A percentile compares a stretch with the other conserved stretches of the same genome.
Evolutionary conservation across 2,329 filamentous ascomycete genomes (phyloP).

Genomic region (Shiraia bambusicola): DNA sequence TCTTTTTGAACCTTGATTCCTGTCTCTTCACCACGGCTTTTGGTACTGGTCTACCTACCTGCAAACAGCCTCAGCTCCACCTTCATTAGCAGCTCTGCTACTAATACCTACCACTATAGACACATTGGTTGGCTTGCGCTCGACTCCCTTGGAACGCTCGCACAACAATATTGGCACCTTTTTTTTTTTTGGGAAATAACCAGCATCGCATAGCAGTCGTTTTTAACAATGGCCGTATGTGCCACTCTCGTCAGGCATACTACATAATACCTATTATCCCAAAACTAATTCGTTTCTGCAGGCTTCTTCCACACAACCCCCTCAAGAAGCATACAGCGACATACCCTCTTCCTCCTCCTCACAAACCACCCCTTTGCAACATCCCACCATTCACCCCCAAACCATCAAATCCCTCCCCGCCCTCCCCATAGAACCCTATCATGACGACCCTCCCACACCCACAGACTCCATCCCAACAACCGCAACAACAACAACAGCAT

Average conservation of each 20-base stretch:
- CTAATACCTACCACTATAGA: neutral
- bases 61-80: slow-evolving; percentile 4
- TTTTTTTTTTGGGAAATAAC: no score
- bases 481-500: slow-evolving; percentile 1
- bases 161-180: no score
- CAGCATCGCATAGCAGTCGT: no score
- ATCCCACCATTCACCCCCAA: neutral
- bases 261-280: neutral
- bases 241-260: neutral
- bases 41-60: slow-evolving; percentile 1
- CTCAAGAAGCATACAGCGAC: neutral
- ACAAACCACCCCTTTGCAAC: neutral
- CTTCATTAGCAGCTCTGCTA: neutral
- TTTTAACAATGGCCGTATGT: no score
- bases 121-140: no score
- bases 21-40: neutral
- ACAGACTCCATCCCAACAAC: neutral
- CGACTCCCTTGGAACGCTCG: no score
- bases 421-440: slow-evolving; percentile 6
- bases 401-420: slow-evolving; percentile 6
- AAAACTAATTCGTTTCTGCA: slow-evolving; percentile 2
- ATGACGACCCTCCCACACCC: slow-evolving; percentile 8
- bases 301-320: slow-evolving; percentile 1
- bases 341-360: neutral
- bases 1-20: slow-evolving; percentile 3